A percentile compares a stretch with the other conserved stretches of the same genome.
Conservation (phyloP, 192 early-diverging fungal species). For the Podila minutissima region DNA sequence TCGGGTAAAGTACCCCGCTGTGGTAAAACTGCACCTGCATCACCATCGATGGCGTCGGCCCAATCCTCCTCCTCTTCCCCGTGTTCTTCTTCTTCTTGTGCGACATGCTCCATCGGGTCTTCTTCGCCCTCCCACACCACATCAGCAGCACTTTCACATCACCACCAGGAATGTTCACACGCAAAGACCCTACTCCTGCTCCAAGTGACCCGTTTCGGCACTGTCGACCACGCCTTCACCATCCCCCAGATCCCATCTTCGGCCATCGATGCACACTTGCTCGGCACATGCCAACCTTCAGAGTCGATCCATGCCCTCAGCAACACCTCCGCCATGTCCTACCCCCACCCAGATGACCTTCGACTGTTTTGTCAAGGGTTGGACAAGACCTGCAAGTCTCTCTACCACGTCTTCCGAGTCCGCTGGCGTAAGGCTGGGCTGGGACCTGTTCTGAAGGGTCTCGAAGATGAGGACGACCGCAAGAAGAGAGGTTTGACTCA, state of each 20-base stretch:
- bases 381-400: conserved; percentile 23
- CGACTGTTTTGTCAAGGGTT: conserved; percentile 27
- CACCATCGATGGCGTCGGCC: background rate
- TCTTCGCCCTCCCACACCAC: background rate
- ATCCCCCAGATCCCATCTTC: conserved; percentile 7
- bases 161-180: background rate
- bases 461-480: background rate
- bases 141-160: background rate
- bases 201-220: conserved; percentile 42
- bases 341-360: conserved; percentile 31
- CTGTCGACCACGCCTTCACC: conserved; percentile 31
- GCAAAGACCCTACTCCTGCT: conserved; percentile 14
- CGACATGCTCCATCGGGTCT: too few species aligned
- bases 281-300: background rate
- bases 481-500: background rate
- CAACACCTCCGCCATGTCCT: conserved; percentile 35
- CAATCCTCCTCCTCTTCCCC: conserved; percentile 2
- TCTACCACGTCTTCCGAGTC: conserved; percentile 9
- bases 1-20: background rate
- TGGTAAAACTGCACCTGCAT: conserved; percentile 2
- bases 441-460: background rate
- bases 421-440: conserved; percentile 25
- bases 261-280: background rate
- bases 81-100: conserved; percentile 13
- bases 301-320: conserved; percentile 4